Base-by-base conservation (phyloP, 306 rosid genomes). In the Calophaca sinica region DNA sequence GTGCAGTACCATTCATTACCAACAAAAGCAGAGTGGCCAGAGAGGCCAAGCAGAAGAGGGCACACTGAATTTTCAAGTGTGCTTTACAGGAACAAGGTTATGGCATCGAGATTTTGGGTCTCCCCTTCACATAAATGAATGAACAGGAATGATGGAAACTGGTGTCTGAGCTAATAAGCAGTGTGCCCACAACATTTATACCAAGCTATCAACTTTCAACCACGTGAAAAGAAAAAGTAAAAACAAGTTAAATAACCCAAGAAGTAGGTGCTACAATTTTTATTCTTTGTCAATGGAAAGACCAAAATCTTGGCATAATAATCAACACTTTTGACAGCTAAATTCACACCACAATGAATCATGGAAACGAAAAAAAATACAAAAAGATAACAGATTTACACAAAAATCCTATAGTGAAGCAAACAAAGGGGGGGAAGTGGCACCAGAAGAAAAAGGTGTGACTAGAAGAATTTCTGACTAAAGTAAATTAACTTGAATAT, bases 261-360 rank as follows among this genome's bases (percentile, higher is more conserved):
- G 69, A 86, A 58, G 80, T 69, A 74, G 73, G 62, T 72, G 62
- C 57, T 66, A 52, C 72, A 69, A 33, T 77, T 83, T 42, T 84
- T 75, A 82, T 86, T 89, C 84, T 63, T 79, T 78, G 75, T 81
- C 86, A 83, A 83, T 79, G 80, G 74, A 83, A 86, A 77, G 82
- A 82, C 90, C 80, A 69, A 90, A 84, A 74, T 76, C 89, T 87
- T 87, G 79, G 84, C 88, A 64, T 65, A 26, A 84, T 79, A 70
- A 74, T 83, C 80, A 87, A 87, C 88, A 79, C 84, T 74, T 82
- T 84, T 54, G 80, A 81, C 85, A 77, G 72, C 88, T 79, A 87
- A 73, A 66, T 82, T 84, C 88, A 87, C 90, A 86, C 88, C 77
- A 82, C 80, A 87, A 84, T 87, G 89, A 85, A 87, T 86, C 86